Evolutionary conservation across 352 stramenopile genomes (phyloP), one percentile per base, ranked within the genome.

Genomic region (Phytophthora multivora): DNA sequence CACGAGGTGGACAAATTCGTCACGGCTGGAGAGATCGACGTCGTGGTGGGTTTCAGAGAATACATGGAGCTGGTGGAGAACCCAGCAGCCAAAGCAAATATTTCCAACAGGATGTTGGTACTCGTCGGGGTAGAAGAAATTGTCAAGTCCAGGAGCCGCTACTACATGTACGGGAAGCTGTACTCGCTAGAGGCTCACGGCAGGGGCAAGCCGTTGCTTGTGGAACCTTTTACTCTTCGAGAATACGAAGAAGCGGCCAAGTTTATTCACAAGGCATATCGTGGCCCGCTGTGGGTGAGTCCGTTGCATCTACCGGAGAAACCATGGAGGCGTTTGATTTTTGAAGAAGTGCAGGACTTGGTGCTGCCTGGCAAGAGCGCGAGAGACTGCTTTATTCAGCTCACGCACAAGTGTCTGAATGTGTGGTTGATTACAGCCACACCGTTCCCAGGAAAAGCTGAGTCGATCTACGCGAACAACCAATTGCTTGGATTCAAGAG

Each of bases 381-480:
- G 5, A 79, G 91, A 42, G 86, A 96, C 58, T 95, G 88, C 59
- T 89, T 96, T 42, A 77, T 96, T 43, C 88, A 96, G 58, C 80
- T 96, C 19, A 94, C 84, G 26, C 79, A 78, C 26, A 66, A 72
- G 13, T 86, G 82, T 40, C 65, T 87, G 56, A 88, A 96, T 65
- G 81, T 93, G 25, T 96, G 88, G 88, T 68, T 96, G 43, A 90
- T 96, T 53, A 93, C 80, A 5, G 88, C 88, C 10, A 96, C 88
- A 36, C 86, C 88, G 10, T 96, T 96, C 28, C 86, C 88, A 0
- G 81, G 86, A 16, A 90, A 89, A 16, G 77, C 74, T 3, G 83
- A 88, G 15, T 91, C 79, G 19, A 91, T 96, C 42, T 94, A 94
- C 46, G 88, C 88, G n/a, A 96, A 96, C 59, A 92, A 96, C 58